Base-by-base conservation (phyloP, 2,329 filamentous ascomycete genomes). In the Trichophyton rubrum region DNA sequence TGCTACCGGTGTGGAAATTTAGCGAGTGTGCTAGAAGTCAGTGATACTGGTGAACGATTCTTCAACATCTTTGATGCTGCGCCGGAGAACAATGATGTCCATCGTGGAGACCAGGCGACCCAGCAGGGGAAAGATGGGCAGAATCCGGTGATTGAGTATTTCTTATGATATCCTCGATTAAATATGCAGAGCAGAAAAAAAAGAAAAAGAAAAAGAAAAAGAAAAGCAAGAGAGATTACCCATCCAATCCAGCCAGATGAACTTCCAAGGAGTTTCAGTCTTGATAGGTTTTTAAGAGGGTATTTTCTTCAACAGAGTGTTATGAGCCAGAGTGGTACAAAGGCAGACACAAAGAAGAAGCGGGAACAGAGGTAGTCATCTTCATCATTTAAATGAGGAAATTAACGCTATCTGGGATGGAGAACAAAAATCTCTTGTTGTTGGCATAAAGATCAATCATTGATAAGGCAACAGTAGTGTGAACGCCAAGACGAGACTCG, bases 41-140 rank as follows among this genome's bases (percentile, higher is more conserved):
- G 90, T 72, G 90, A 96, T 70, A 87, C 86, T 0, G 92, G 93
- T 41, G 90, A 96, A 74, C 81, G 92, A 62, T 96, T 89, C 74
- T 99, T 97, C 79, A 99, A 99, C 72, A 91, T 97, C 24, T 99
- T 99, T 73, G 90, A 95, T 61, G 93, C 93, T 2, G 92, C 93
- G 30, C 93, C 93, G 1, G 93, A 99, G 74, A 76, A 66, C 58
- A 96, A 99, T 69, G 92, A 97, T 72, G 77, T 86, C 66, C 88
- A 95, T 71, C 88, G 95, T 59, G 75, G 77, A 69, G 90, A 96
- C 71, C 82, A 88, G 69, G 89, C 93, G 73, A 83, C 86, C 63
- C 82, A 84, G 70, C 80, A 83, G 67, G 77, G 75, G 60, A 83
- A 84, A 62, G 81, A 82, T 68, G 89, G 93, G 62, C 90, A 90